Evolutionary conservation across 1,284 basidiomycete species (phyloP).

Genomic region (Ustilago loliicola): DNA sequence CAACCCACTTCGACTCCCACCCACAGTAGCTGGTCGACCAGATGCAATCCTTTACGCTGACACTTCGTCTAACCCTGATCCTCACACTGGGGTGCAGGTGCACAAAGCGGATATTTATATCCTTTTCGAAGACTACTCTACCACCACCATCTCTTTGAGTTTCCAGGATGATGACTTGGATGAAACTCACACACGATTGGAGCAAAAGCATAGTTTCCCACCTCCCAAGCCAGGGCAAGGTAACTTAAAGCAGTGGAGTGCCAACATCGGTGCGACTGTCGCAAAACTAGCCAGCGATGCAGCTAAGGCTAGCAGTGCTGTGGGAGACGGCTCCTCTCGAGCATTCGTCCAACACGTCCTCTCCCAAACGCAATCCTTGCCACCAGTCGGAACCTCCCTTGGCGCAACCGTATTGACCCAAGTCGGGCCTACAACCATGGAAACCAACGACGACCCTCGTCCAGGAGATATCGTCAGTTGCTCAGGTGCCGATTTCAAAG

Average conservation of each 20-base stretch:
- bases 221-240: constrained; percentile 72
- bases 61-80: constrained; percentile 31
- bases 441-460: constrained; percentile 82
- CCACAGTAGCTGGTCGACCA: constrained; percentile 51
- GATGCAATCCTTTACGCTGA: constrained; percentile 58
- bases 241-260: constrained; percentile 79
- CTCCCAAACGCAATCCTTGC: constrained; percentile 75
- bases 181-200: constrained; percentile 46
- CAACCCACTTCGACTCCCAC: constrained; percentile 55
- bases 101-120: constrained; percentile 52
- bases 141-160: constrained; percentile 46
- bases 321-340: constrained; percentile 82
- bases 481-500: constrained; percentile 84
- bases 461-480: constrained; percentile 86
- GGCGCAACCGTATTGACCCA: constrained; percentile 73
- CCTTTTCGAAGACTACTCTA: constrained; percentile 62
- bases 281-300: constrained; percentile 75
- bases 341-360: constrained; percentile 82
- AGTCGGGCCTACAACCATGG: constrained; percentile 77
- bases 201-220: constrained; percentile 46
- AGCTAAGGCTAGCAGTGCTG: constrained; percentile 79
- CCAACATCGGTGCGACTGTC: constrained; percentile 80
- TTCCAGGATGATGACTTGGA: constrained; percentile 58
- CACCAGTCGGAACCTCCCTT: constrained; percentile 55
- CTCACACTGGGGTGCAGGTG: constrained; percentile 16